phyloP scores from a whole-genome alignment of 179 eudicot species.

The Beta macrorhiza region DNA sequence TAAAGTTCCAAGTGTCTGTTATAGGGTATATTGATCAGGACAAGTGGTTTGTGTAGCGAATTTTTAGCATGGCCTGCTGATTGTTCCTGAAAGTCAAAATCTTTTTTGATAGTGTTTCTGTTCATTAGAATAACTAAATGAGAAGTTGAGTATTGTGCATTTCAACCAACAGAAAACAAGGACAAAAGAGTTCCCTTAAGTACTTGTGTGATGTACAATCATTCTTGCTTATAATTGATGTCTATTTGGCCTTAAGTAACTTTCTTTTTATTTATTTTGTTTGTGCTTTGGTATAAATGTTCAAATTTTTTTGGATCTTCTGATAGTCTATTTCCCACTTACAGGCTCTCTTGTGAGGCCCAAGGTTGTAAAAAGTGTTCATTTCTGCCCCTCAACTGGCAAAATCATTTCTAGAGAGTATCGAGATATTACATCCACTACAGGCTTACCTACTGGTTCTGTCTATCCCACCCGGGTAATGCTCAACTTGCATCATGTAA shows the following conservation, averaged over 20 bases:
- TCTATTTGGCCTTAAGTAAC: background rate
- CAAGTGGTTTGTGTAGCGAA: background rate
- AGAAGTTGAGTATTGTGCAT: background rate
- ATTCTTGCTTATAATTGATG: background rate
- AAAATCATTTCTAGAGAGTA: constrained; percentile 85
- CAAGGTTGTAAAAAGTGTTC: constrained; percentile 96
- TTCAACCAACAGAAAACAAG: background rate
- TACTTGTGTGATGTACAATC: background rate
- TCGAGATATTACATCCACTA: constrained; percentile 87
- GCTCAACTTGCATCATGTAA: background rate
- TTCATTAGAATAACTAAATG: background rate
- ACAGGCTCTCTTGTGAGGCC: constrained; percentile 99
- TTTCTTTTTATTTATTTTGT: background rate
- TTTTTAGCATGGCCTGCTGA: background rate
- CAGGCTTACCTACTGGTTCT: constrained; percentile 97
- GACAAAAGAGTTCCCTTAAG: background rate
- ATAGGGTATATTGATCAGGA: background rate
- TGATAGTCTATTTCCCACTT: background rate
- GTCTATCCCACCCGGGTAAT: constrained; percentile 96
- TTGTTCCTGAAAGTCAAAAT: background rate
- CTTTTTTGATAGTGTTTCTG: background rate
- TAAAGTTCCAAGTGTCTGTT: background rate
- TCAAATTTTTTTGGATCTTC: background rate
- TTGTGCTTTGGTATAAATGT: background rate
- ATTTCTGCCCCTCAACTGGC: constrained; percentile 79